Base-by-base conservation (phyloP, 352 stramenopile genomes). In the Peronosclerospora sorghi region DNA sequence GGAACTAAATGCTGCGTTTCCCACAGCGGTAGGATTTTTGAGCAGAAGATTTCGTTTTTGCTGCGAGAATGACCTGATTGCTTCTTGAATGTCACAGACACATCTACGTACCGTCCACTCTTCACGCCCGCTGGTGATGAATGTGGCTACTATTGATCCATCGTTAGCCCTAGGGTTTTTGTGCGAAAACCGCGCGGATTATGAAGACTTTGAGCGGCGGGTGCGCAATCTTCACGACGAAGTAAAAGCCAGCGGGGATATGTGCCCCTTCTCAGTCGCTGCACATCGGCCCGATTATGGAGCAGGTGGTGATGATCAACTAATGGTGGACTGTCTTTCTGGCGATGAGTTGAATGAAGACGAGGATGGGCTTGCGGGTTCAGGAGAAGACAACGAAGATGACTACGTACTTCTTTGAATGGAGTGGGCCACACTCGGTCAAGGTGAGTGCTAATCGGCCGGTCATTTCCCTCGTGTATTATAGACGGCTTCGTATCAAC, bases 131-230 rank as follows among this genome's bases (percentile, higher is more conserved):
- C 47, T 85, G 48, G 78, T 82, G 51, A 92, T 95, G 65, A 72
- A 77, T 37, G 67, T 95, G 28, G 70, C 77, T 18, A 78, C 74
- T 27, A 92, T 97, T 49, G 93, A 98, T 73, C 89, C 93, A 15
- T 97, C 85, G 28, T 70, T 97, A 30, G 89, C 93, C 13, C 63
- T 98, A 32, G 90, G 86, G 2, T 98, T 98, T 62, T 82, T 96
- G 34, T 96, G 90, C 50, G 62, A 79, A 21, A 75, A 81, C 26
- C 66, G 71, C 8, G 41, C 59, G 10, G 79, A 94, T 36, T 89
- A 86, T 32, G 21, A 65, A 36, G 75, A 90, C 45, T 84, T 90
- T 26, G 73, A 69, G 47, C 41, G 48, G 4, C 68, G 71, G 35
- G 66, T 84, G 20, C 47, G 47, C 4, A 36, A 53, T 34, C 55